phyloP scores from a whole-genome alignment of 768 basidiomycete species.

The Phanerodontia chrysosporium region DNA sequence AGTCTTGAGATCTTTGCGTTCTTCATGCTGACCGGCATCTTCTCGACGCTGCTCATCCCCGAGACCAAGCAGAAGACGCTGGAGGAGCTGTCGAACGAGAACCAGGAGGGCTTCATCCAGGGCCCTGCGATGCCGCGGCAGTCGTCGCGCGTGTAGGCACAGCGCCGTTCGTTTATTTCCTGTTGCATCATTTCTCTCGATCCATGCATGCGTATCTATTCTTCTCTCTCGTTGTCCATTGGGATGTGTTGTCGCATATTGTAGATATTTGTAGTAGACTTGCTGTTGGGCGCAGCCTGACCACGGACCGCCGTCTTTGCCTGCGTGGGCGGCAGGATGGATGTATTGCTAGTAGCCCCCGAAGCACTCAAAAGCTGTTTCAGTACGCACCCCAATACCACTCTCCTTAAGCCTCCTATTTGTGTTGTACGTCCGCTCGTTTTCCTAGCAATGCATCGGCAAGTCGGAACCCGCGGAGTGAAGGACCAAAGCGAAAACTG shows the following conservation, averaged over 20 bases:
- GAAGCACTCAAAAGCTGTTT: background rate
- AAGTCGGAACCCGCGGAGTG: background rate
- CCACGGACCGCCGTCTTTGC: background rate
- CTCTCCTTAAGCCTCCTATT: background rate
- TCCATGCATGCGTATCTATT: background rate
- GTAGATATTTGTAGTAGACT: background rate
- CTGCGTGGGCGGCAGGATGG: background rate
- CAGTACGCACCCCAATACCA: background rate
- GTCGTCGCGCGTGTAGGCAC: background rate
- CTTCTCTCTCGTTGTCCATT: background rate
- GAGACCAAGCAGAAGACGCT: constrained; percentile 37
- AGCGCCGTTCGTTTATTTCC: background rate
- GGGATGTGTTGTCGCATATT: background rate
- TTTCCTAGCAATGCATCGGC: background rate
- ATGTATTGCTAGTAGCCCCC: background rate
- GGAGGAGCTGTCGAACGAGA: constrained; percentile 34
- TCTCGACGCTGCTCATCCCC: constrained; percentile 38
- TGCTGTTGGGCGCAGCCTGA: background rate
- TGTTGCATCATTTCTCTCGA: background rate
- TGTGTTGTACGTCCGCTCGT: background rate
- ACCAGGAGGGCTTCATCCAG: constrained; percentile 30
- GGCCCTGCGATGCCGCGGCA: constrained; percentile 6
- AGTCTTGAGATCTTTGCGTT: constrained; percentile 43
- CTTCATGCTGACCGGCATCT: constrained; percentile 41
- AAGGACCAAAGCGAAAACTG: background rate